Evolutionary conservation across 1,284 basidiomycete species (phyloP).

Genomic region (Irpex rosettiformis): DNA sequence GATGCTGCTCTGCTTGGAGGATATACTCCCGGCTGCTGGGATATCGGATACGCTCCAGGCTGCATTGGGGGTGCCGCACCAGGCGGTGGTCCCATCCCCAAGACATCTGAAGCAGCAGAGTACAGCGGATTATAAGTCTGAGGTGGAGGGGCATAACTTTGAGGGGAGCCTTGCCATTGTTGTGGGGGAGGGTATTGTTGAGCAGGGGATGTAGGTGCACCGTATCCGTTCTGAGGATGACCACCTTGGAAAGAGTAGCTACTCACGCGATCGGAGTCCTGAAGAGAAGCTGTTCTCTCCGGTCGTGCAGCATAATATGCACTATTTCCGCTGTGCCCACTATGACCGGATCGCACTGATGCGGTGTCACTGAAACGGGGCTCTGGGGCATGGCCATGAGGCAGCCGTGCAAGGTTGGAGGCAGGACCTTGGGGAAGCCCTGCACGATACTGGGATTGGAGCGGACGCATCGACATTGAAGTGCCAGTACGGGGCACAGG

Average conservation of each 20-base stretch:
- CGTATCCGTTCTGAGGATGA: conserved; percentile 13
- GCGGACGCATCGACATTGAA: conserved; percentile 46
- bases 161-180: conserved; percentile 33
- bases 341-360: conserved; percentile 28
- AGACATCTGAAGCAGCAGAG: conserved; percentile 75
- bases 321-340: conserved; percentile 23
- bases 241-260: conserved; percentile 34
- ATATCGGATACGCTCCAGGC: conserved; percentile 18
- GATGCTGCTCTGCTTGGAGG: conserved; percentile 10
- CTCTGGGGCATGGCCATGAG: conserved; percentile 19
- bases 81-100: conserved; percentile 68
- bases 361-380: conserved; percentile 18
- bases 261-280: conserved; percentile 29
- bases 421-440: conserved; percentile 24
- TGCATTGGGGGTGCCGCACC: conserved; percentile 21
- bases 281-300: conserved; percentile 20
- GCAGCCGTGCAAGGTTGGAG: conserved; percentile 16
- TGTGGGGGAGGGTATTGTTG: conserved; percentile 26
- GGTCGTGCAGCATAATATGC: conserved; percentile 23
- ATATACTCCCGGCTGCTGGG: conserved; percentile 2
- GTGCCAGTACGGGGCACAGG: conserved; percentile 43
- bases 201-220: conserved; percentile 17
- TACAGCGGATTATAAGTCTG: conserved; percentile 54
- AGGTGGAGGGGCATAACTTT: conserved; percentile 32
- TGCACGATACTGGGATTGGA: not conserved